Evolutionary conservation across 345 rosid genomes (phyloP).

Genomic region (Populus davidiana): DNA sequence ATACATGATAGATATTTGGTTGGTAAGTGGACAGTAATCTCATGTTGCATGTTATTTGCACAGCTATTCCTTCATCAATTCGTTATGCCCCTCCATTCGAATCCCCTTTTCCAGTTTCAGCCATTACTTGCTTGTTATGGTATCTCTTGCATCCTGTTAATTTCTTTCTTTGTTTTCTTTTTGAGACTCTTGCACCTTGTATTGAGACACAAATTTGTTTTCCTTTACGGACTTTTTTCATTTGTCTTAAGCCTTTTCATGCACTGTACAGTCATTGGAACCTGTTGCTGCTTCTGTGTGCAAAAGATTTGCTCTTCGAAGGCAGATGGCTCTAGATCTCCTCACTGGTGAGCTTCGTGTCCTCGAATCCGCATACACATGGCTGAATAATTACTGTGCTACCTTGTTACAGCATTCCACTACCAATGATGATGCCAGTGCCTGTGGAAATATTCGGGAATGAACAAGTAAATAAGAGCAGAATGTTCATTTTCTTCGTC

Average conservation of each 20-base stretch:
- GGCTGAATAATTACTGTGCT: slow-evolving; percentile 63
- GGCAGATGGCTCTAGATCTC: slow-evolving; percentile 65
- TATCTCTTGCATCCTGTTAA: too few relatives aligned
- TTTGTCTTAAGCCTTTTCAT: slow-evolving; percentile 6
- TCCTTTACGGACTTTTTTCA: background rate
- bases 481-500: background rate
- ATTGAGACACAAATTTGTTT: too few relatives aligned
- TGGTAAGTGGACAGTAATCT: background rate
- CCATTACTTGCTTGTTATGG: too few relatives aligned
- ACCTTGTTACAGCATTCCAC: slow-evolving; percentile 13
- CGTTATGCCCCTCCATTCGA: too few relatives aligned
- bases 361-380: slow-evolving; percentile 60
- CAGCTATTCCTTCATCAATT: too few relatives aligned
- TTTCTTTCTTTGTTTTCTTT: too few relatives aligned
- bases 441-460: background rate
- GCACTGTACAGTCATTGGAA: slow-evolving; percentile 40
- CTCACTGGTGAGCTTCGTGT: slow-evolving; percentile 68
- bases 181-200: too few relatives aligned
- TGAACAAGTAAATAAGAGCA: background rate
- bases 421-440: background rate
- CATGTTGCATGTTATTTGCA: background rate
- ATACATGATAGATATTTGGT: background rate
- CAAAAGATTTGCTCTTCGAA: slow-evolving; percentile 31
- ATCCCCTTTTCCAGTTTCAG: too few relatives aligned
- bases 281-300: slow-evolving; percentile 11